Evolutionary conservation across 257 asterid genomes (phyloP).

Genomic region (Solanum infundibuliforme): DNA sequence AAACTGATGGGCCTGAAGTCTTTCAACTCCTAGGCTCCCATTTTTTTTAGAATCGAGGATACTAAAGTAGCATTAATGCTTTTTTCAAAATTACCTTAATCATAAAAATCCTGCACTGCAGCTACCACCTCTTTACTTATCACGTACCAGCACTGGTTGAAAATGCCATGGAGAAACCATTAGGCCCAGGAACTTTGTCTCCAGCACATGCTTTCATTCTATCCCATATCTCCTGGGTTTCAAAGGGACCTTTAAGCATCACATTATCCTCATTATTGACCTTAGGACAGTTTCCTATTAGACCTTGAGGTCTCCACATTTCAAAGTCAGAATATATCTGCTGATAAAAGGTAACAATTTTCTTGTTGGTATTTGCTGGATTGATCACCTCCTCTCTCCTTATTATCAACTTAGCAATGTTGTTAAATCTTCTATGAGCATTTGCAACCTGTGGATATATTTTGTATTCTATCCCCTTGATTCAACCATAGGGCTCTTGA

Average conservation of each 20-base stretch:
- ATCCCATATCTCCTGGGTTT: not conserved
- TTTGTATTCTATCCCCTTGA: not conserved
- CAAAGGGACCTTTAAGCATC: not conserved
- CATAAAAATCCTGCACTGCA: not conserved
- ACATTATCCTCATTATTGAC: not conserved
- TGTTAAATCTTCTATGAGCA: not conserved
- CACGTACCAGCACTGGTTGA: too few species aligned
- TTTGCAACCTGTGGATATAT: not conserved
- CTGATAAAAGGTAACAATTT: not conserved
- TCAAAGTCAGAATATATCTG: not conserved
- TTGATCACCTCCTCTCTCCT: not conserved
- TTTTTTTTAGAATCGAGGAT: not conserved
- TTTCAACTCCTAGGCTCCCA: not conserved
- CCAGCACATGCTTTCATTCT: not conserved
- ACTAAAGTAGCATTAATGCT: not conserved
- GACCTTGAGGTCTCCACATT: not conserved
- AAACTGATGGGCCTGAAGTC: not conserved
- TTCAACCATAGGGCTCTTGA: not conserved
- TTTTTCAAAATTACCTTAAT: not conserved
- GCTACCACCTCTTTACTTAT: not conserved
- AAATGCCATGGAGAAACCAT: not conserved
- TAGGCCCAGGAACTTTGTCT: not conserved
- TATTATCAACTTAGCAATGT: not conserved
- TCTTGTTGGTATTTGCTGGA: not conserved
- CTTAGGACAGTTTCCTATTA: not conserved